Evolutionary conservation across 2,329 filamentous ascomycete genomes (phyloP), one percentile per base, ranked within the genome.

Genomic region (Alternaria tenuissima): DNA sequence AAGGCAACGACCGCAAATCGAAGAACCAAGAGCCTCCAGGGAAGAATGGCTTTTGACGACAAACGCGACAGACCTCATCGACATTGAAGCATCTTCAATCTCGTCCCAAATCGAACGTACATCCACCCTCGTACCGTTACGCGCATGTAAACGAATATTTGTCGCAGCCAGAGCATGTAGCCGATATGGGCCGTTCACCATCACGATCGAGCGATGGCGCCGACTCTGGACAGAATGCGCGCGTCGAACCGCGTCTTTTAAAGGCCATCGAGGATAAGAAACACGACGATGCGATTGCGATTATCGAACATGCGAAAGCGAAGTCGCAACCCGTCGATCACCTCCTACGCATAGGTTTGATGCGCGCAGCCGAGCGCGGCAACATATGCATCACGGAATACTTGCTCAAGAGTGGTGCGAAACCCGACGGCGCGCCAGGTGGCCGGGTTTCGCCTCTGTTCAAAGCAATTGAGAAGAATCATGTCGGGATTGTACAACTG

Each of bases 121-220:
- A 43, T 34, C 22, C 55, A 24, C 54, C 36, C 32, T 42, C 12
- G 36, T 39, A 56, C 38, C 51, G 16, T 38, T 42, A 38, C 24
- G 30, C 30, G 51, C 36, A 41, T 18, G 46, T 34, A 28, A 39
- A 52, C 49, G 34, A 55, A 60, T 59, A 57, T 59, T 26, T 36
- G 36, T n/a, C 26, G 18, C 24, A 52, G 55, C 39, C 60, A 64
- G 62, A 65, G 62, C 57, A 65, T 60, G 58, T 34, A 54, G 58
- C 49, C 46, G 55, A 41, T 42, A 78, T 78, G 76, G 69, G 70
- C 9, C 74, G 75, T 32, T 76, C 75, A 51, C 75, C 72, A 30
- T 77, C 75, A 28, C 74, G 73, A 64, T 77, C 73, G 16, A 77
- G 73, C 57, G 75, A 78, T 52, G 76, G 75, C 58, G 76, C 62